These are phyloP conservation scores for Tylopilus sp. DNA, from an alignment of 1,284 basidiomycete genomes.

Conservation along the genomic window DNA sequence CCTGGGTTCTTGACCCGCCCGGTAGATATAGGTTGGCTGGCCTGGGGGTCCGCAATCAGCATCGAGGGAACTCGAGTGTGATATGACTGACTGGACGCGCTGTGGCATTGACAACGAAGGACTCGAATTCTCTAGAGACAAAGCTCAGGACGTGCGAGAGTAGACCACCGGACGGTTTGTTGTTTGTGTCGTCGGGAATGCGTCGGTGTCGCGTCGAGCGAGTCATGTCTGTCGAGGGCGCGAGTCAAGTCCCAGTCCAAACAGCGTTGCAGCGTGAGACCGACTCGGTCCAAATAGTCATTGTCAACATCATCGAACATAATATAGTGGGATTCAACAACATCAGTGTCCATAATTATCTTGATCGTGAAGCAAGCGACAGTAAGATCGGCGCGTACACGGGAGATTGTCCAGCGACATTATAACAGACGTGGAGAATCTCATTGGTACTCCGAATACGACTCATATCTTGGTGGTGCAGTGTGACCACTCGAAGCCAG, in stretches of 20 bases:
- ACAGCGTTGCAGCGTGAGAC: conserved; percentile 17
- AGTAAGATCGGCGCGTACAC: conserved; percentile 14
- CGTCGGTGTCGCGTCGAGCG: conserved; percentile 12
- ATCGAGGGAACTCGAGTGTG: neutral
- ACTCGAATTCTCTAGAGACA: conserved; percentile 66
- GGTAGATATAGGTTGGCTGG: conserved; percentile 12
- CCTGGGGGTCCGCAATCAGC: conserved; percentile 14
- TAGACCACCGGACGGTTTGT: conserved; percentile 37
- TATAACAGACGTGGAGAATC: neutral
- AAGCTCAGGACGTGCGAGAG: conserved; percentile 64
- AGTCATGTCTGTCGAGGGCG: conserved; percentile 13
- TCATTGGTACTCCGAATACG: conserved; percentile 37
- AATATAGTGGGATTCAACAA: no score
- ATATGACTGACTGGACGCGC: conserved; percentile 34
- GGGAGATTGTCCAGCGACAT: conserved; percentile 6
- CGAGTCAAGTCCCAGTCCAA: no score
- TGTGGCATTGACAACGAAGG: conserved; percentile 64
- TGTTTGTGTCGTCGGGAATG: neutral
- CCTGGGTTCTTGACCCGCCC: conserved; percentile 7
- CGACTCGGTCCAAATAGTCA: conserved; percentile 9
- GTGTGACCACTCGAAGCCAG: conserved; percentile 25
- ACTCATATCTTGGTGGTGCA: conserved; percentile 49
- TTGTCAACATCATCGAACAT: neutral
- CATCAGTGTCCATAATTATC: conserved; percentile 12
- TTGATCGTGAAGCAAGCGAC: conserved; percentile 8